phyloP scores from a whole-genome alignment of 768 basidiomycete species.

The Tricholoma bakamatsutake region DNA sequence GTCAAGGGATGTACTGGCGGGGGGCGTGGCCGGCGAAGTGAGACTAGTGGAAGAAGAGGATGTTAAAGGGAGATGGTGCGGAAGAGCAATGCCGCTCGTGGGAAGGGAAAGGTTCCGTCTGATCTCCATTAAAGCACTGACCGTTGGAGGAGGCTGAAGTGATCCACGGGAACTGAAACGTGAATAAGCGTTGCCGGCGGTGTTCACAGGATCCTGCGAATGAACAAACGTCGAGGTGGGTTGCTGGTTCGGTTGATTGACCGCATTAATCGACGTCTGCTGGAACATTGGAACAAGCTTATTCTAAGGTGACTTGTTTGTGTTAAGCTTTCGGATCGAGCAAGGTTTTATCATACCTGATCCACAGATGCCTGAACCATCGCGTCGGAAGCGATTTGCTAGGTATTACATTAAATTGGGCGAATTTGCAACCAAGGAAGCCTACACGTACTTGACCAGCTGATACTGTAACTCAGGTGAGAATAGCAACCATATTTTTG shows the following conservation, averaged over 20 bases:
- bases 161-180: not conserved
- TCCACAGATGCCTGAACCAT: not conserved
- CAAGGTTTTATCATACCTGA: not conserved
- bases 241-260: not conserved
- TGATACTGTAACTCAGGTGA: not conserved
- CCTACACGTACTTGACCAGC: not conserved
- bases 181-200: not conserved
- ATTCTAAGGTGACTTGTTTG: not conserved
- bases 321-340: not conserved
- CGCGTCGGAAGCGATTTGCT: not conserved
- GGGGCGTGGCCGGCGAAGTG: not conserved
- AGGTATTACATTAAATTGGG: not conserved
- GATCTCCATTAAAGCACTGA: not conserved
- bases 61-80: not conserved
- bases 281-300: not conserved
- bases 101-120: not conserved
- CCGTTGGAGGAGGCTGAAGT: not conserved
- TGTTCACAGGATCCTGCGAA: not conserved
- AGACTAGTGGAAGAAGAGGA: not conserved
- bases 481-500: not conserved
- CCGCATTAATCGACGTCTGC: not conserved
- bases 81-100: not conserved
- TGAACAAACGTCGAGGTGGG: not conserved
- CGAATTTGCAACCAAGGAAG: not conserved
- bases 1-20: not conserved